Conservation (phyloP, 495 filamentous ascomycete species). For the Daldinia vernicosa region DNA sequence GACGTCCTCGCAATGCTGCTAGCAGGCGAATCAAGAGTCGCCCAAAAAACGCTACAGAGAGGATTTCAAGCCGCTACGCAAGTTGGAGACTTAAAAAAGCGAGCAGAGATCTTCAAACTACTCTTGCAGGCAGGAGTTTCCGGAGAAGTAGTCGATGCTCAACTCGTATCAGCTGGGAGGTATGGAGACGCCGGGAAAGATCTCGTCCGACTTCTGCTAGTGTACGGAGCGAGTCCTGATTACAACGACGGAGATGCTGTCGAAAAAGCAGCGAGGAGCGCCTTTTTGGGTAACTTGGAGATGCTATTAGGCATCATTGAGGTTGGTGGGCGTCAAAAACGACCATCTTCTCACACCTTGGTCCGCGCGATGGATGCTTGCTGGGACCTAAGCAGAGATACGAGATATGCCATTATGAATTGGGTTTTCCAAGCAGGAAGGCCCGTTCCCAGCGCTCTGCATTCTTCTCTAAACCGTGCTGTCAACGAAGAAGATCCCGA, state of each 20-base stretch:
- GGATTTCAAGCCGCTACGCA: constrained; percentile 58
- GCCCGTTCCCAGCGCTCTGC: constrained; percentile 50
- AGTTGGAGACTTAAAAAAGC: constrained; percentile 50
- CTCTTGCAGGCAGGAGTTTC: constrained; percentile 53
- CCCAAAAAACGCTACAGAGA: constrained; percentile 48
- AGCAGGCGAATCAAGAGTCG: constrained; percentile 41
- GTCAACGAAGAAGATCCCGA: constrained; percentile 58
- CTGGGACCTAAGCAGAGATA: constrained; percentile 52
- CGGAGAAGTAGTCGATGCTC: constrained; percentile 54
- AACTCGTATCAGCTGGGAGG: constrained; percentile 55
- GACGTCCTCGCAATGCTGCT: constrained; percentile 56
- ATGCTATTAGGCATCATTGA: constrained; percentile 54
- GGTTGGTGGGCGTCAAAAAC: constrained; percentile 43
- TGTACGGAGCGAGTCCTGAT: constrained; percentile 55
- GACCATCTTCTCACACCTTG: constrained; percentile 51
- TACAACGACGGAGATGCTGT: constrained; percentile 58
- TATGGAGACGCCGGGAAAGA: constrained; percentile 54
- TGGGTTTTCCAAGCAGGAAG: constrained; percentile 58
- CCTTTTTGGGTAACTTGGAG: constrained; percentile 54
- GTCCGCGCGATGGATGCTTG: constrained; percentile 56
- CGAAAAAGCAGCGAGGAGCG: constrained; percentile 55
- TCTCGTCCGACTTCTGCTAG: constrained; percentile 54
- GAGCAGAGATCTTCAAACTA: constrained; percentile 53
- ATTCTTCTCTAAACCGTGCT: constrained; percentile 52
- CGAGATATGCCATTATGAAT: constrained; percentile 52